A percentile compares a stretch with the other conserved stretches of the same genome.
phyloP scores from a whole-genome alignment of 2,329 filamentous ascomycete species.

The Chaetomiaceae sp. region DNA sequence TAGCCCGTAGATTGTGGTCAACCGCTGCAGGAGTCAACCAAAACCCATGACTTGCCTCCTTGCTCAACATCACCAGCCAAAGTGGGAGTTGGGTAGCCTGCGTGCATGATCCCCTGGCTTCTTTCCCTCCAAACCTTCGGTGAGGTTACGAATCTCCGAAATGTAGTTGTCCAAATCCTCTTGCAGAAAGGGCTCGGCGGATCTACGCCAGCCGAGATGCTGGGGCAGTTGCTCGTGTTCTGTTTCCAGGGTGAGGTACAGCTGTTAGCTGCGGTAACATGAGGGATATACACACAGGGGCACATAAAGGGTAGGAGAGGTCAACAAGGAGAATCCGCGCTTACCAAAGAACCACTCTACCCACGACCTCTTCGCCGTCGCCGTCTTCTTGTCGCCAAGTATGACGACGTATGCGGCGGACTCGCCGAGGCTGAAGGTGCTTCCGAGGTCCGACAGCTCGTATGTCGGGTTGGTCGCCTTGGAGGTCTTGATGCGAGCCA shows the following conservation, averaged over 20 bases:
- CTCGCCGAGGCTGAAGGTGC: slow-evolving; percentile 47
- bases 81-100: background rate
- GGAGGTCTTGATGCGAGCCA: slow-evolving; percentile 41
- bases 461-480: slow-evolving; percentile 45
- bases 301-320: too few species aligned
- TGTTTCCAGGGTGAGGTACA: background rate
- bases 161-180: slow-evolving; percentile 3
- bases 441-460: slow-evolving; percentile 37
- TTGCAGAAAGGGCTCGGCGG: background rate
- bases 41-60: too few species aligned
- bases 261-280: background rate
- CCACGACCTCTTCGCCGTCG: slow-evolving; percentile 36
- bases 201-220: slow-evolving; percentile 22
- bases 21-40: too few species aligned
- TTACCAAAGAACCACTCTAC: slow-evolving; percentile 45
- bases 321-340: slow-evolving; percentile 4
- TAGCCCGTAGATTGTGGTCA: too few species aligned
- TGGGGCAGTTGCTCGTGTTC: slow-evolving; percentile 23
- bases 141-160: background rate
- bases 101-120: background rate
- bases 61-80: background rate
- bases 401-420: slow-evolving; percentile 45
- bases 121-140: background rate
- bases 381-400: slow-evolving; percentile 40
- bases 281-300: too few species aligned